phyloP scores from a whole-genome alignment of 2,329 filamentous ascomycete genomes.

The Talaromyces sp. region DNA sequence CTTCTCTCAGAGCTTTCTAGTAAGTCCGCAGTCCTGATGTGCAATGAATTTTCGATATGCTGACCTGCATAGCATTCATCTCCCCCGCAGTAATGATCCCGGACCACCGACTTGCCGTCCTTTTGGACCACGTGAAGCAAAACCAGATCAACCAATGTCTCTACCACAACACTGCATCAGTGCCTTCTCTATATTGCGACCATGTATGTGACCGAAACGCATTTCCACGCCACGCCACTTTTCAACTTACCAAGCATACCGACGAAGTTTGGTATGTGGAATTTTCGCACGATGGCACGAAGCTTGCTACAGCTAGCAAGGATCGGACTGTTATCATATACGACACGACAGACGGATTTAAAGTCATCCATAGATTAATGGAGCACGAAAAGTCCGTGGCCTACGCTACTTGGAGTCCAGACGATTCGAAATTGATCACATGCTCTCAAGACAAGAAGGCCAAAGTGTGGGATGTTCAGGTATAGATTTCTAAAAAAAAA shows the following conservation, averaged over 20 bases:
- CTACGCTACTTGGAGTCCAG: constrained; percentile 85
- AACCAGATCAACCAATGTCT: constrained; percentile 76
- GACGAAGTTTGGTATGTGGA: constrained; percentile 89
- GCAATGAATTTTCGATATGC: not conserved
- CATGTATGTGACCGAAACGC: constrained; percentile 73
- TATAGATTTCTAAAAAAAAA: constrained; percentile 24
- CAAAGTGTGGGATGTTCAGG: constrained; percentile 66
- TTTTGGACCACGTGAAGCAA: constrained; percentile 78
- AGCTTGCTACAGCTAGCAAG: constrained; percentile 74
- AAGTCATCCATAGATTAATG: constrained; percentile 55
- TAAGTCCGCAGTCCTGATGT: constrained; percentile 40
- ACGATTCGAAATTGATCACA: constrained; percentile 78
- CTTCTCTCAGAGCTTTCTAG: constrained; percentile 79
- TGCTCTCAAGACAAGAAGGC: constrained; percentile 72
- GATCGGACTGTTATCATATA: constrained; percentile 75
- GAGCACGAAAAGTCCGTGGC: constrained; percentile 68
- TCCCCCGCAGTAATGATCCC: constrained; percentile 97
- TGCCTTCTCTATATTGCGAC: constrained; percentile 83
- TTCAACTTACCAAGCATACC: constrained; percentile 65
- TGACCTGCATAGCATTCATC: constrained; percentile 61
- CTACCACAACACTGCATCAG: constrained; percentile 74
- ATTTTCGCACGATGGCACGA: constrained; percentile 82
- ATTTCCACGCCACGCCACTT: constrained; percentile 68
- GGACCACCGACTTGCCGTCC: constrained; percentile 73
- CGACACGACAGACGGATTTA: constrained; percentile 62